Conservation (phyloP, 2,329 filamentous ascomycete genomes). For the Trichoderma koningiopsis region DNA sequence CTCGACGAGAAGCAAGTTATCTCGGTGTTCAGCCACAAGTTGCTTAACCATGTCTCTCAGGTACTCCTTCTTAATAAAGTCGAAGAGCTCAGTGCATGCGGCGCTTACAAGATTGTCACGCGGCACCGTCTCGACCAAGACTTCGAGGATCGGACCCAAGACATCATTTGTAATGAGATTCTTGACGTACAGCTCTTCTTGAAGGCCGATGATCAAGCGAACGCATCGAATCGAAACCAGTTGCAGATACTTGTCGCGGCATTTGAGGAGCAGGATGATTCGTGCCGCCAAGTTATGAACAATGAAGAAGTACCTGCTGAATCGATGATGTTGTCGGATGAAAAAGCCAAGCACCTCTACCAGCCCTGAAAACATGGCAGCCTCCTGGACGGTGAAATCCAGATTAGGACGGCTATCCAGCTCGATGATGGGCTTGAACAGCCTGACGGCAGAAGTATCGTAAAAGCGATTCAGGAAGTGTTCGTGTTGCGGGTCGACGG, state of each 20-base stretch:
- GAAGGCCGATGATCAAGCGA: constrained; percentile 78
- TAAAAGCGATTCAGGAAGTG: constrained; percentile 88
- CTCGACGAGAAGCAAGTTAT: constrained; percentile 72
- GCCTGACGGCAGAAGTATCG: constrained; percentile 77
- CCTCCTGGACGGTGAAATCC: constrained; percentile 77
- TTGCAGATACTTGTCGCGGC: constrained; percentile 88
- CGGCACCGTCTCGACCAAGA: constrained; percentile 82
- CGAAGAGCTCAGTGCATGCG: constrained; percentile 90
- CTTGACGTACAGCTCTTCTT: constrained; percentile 89
- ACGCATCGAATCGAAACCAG: constrained; percentile 93
- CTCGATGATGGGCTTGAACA: constrained; percentile 85
- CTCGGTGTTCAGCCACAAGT: constrained; percentile 80
- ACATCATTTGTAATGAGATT: constrained; percentile 81
- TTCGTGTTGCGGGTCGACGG: constrained; percentile 74
- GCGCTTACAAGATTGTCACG: constrained; percentile 93
- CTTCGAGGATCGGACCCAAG: constrained; percentile 80
- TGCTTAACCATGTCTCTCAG: constrained; percentile 81
- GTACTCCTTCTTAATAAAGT: constrained; percentile 80
- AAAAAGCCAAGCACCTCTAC: constrained; percentile 95
- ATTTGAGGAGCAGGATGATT: constrained; percentile 78
- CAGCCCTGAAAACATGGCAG: constrained; percentile 86
- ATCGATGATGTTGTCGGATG: constrained; percentile 81
- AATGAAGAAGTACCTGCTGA: constrained; percentile 86
- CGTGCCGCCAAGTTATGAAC: constrained; percentile 75
- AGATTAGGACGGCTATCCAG: constrained; percentile 71